Conservation (phyloP, 169 alveolate genomes). For the Plasmodium adleri region DNA sequence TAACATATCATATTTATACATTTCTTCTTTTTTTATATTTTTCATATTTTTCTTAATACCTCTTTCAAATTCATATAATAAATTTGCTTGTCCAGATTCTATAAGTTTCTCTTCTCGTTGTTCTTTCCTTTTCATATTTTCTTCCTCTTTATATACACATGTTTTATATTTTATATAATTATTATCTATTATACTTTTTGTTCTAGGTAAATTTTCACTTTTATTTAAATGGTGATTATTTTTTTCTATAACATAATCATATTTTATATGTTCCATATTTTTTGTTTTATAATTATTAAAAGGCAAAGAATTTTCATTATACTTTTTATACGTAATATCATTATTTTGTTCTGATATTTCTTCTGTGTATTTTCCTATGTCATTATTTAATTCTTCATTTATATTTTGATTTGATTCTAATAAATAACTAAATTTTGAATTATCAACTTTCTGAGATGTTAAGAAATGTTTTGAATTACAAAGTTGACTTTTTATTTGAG, state of each 20-base stretch:
- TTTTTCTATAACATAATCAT: conserved; percentile 12
- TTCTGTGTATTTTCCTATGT: background rate
- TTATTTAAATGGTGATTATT: conserved; percentile 25
- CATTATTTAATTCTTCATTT: background rate
- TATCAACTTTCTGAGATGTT: background rate
- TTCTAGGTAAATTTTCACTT: conserved; percentile 50
- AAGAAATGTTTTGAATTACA: conserved; percentile 3
- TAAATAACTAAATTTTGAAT: conserved; percentile 2
- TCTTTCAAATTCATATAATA: conserved; percentile 35
- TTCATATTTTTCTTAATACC: conserved; percentile 16
- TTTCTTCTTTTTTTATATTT: background rate
- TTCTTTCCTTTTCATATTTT: conserved; percentile 4
- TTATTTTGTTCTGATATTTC: background rate
- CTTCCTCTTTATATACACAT: conserved; percentile 19
- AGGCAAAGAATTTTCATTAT: background rate
- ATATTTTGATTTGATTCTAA: conserved; percentile 15
- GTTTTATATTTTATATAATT: conserved; percentile 53
- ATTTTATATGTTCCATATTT: background rate
- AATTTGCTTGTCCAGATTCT: background rate
- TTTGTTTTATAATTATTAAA: conserved; percentile 4
- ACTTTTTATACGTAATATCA: background rate
- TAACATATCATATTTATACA: no score
- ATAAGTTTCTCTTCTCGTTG: no score
- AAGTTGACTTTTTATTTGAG: background rate
- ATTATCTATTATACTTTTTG: background rate